phyloP scores from a whole-genome alignment of 352 stramenopile genomes.

The Phytopythium sindhum region DNA sequence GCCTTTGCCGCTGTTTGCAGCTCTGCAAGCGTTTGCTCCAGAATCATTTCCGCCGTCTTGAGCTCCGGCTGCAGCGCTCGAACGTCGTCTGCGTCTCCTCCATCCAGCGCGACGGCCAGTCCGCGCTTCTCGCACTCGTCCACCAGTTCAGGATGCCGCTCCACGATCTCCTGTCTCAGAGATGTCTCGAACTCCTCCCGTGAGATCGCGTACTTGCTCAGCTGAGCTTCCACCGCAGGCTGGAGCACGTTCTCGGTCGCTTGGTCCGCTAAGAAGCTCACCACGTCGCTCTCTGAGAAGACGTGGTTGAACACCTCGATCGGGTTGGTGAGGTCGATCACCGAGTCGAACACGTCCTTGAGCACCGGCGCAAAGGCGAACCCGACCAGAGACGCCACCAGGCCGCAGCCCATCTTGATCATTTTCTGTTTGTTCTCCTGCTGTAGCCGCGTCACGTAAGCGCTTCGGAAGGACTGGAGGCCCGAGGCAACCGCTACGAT shows the following conservation, averaged over 20 bases:
- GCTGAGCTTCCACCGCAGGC: conserved; percentile 6
- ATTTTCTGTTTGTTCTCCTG: conserved; percentile 19
- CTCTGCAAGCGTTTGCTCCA: neutral
- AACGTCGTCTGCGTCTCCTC: neutral
- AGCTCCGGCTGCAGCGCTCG: neutral
- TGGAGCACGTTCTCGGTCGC: conserved; percentile 1
- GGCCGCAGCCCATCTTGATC: conserved; percentile 16
- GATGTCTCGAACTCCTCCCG: conserved; percentile 16
- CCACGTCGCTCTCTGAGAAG: conserved; percentile 13
- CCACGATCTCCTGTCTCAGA: conserved; percentile 15
- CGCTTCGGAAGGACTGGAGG: conserved; percentile 12
- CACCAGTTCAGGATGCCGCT: conserved; percentile 14
- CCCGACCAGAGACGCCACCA: conserved; percentile 16
- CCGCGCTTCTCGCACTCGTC: conserved; percentile 7
- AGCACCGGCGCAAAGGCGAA: conserved; percentile 22
- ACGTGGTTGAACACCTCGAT: conserved; percentile 16
- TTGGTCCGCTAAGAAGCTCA: conserved; percentile 3
- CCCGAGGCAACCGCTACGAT: conserved; percentile 12
- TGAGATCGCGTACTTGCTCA: conserved; percentile 7
- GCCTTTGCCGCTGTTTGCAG: neutral
- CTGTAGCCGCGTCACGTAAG: conserved; percentile 11
- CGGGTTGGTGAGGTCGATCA: conserved; percentile 24
- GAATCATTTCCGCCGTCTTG: neutral
- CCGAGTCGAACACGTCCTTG: conserved; percentile 20
- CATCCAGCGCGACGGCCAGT: neutral